Evolutionary conservation across 2,329 filamentous ascomycete species (phyloP).

Genomic region (Albophoma yamanashiensis): DNA sequence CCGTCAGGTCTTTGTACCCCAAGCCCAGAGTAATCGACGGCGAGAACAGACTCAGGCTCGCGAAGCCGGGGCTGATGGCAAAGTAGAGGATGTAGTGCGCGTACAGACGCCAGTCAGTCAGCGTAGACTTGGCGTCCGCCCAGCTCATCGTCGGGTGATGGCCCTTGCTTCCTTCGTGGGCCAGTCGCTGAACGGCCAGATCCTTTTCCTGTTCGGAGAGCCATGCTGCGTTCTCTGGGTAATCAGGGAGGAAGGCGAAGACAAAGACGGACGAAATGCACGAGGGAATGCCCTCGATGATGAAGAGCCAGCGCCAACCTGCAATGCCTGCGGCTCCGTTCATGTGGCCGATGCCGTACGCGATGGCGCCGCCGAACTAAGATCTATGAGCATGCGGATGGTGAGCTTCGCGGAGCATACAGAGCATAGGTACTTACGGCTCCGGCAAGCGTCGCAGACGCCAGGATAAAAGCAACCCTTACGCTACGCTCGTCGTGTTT

Average conservation of each 20-base stretch:
- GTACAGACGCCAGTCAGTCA: slow-evolving; percentile 57
- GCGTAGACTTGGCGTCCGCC: slow-evolving; percentile 57
- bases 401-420: not conserved
- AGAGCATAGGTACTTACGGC: slow-evolving; percentile 26
- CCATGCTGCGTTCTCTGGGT: slow-evolving; percentile 53
- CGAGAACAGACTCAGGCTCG: slow-evolving; percentile 49
- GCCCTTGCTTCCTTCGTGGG: slow-evolving; percentile 40
- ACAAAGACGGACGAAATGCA: slow-evolving; percentile 50
- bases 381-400: not conserved
- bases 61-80: slow-evolving; percentile 43
- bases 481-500: slow-evolving; percentile 58
- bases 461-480: slow-evolving; percentile 59
- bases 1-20: slow-evolving; percentile 38
- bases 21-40: slow-evolving; percentile 48
- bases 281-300: slow-evolving; percentile 55
- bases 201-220: slow-evolving; percentile 49
- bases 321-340: slow-evolving; percentile 48
- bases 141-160: slow-evolving; percentile 52
- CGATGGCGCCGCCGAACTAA: slow-evolving; percentile 57
- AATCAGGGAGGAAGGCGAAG: slow-evolving; percentile 60
- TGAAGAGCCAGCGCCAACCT: slow-evolving; percentile 60
- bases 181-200: slow-evolving; percentile 35
- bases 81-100: slow-evolving; percentile 49
- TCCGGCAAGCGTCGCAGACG: slow-evolving; percentile 57
- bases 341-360: slow-evolving; percentile 64